phyloP scores from a whole-genome alignment of 2,329 filamentous ascomycete genomes.

The Aschersonia sp. region DNA sequence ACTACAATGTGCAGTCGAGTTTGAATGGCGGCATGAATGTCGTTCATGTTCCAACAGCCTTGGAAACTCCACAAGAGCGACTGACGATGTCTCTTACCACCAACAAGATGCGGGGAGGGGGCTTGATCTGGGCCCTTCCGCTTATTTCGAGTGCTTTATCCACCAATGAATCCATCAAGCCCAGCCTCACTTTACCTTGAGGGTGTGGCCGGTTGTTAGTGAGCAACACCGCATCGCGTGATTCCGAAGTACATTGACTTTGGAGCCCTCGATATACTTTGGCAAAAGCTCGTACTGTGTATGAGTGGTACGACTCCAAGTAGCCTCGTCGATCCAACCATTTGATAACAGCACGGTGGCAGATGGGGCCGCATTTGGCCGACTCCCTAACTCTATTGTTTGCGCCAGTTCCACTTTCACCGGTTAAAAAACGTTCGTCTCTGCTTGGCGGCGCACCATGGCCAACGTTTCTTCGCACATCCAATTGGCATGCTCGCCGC shows the following conservation, averaged over 20 bases:
- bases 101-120: background rate
- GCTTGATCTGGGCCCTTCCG: background rate
- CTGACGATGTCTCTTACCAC: background rate
- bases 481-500: too few relatives aligned
- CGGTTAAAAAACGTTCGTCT: background rate
- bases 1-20: too few relatives aligned
- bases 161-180: background rate
- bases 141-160: background rate
- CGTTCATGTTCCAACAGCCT: background rate
- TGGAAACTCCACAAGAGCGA: background rate
- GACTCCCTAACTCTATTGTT: background rate
- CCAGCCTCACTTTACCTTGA: background rate
- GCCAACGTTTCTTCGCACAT: too few relatives aligned
- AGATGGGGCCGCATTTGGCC: background rate
- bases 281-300: background rate
- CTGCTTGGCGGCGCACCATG: background rate
- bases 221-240: background rate
- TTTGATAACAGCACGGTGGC: background rate
- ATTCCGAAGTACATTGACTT: background rate
- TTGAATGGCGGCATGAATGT: background rate
- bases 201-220: background rate
- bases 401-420: background rate
- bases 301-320: background rate
- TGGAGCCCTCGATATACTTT: background rate
- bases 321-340: background rate